phyloP scores from a whole-genome alignment of 805 yeast genomes.

The Candida schatavii region DNA sequence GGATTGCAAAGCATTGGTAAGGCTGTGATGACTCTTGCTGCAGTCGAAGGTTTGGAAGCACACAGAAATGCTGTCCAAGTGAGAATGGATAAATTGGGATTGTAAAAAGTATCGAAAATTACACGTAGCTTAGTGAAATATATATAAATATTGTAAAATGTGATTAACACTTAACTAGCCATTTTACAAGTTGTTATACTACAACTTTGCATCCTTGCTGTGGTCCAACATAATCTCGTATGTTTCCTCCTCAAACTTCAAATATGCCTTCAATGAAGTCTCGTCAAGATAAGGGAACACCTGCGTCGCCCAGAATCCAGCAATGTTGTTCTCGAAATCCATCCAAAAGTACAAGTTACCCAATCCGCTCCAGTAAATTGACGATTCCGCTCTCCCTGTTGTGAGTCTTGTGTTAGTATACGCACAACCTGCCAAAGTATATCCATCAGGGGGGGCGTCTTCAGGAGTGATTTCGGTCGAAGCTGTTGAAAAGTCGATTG shows the following conservation, averaged over 20 bases:
- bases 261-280: conserved; percentile 14
- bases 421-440: conserved; percentile 36
- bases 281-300: conserved; percentile 33
- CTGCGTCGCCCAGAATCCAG: conserved; percentile 40
- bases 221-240: conserved; percentile 16
- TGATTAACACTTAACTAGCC: too few species aligned
- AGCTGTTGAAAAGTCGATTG: conserved; percentile 14
- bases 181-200: too few species aligned
- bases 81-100: conserved; percentile 80
- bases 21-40: conserved; percentile 95
- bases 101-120: conserved; percentile 33
- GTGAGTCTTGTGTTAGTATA: conserved; percentile 19
- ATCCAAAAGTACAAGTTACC: conserved; percentile 41
- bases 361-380: conserved; percentile 39
- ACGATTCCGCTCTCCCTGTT: conserved; percentile 34
- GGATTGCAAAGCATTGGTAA: conserved; percentile 90
- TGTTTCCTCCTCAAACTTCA: conserved; percentile 23
- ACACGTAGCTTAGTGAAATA: too few species aligned
- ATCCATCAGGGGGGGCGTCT: conserved; percentile 23
- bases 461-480: conserved; percentile 12
- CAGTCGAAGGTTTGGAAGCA: conserved; percentile 94
- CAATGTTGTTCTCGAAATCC: conserved; percentile 34
- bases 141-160: too few species aligned
- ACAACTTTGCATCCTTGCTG: conserved; percentile 7
- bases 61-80: conserved; percentile 96